Percentiles rank a stretch among this genome's conserved stretches.
Conservation (phyloP, 2,329 filamentous ascomycete species). For the Pyrenochaeta sp. region DNA sequence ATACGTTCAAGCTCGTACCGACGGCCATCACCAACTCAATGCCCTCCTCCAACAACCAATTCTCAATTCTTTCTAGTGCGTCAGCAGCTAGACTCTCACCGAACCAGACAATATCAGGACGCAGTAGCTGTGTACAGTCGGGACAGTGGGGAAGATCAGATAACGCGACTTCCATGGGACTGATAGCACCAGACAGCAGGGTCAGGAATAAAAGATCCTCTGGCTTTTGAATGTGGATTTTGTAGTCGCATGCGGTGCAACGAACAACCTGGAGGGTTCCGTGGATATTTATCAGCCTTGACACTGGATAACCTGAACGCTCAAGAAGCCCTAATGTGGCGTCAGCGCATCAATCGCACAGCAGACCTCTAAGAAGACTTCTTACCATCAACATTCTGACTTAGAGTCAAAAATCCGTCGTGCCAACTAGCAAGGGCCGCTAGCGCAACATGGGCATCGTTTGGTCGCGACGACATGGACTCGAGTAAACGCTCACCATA, state of each 20-base stretch:
- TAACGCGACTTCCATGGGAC: background rate
- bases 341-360: background rate
- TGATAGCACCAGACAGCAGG: too few relatives aligned
- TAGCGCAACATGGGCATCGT: background rate
- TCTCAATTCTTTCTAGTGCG: constrained; percentile 14
- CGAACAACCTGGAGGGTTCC: background rate
- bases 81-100: constrained; percentile 15
- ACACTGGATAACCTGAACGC: background rate
- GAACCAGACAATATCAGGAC: constrained; percentile 23
- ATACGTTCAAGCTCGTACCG: constrained; percentile 17
- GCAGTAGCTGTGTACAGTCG: constrained; percentile 12
- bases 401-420: background rate
- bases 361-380: background rate
- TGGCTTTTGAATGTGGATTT: background rate
- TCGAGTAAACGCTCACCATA: background rate
- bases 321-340: background rate
- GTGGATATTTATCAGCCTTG: background rate
- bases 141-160: constrained; percentile 18
- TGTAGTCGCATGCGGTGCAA: background rate
- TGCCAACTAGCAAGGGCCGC: background rate
- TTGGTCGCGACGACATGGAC: background rate
- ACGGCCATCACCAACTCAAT: constrained; percentile 15
- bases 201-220: too few relatives aligned
- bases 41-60: constrained; percentile 8
- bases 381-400: constrained; percentile 1